phyloP scores from a whole-genome alignment of 148 eudicot genomes.

The Vaccinium darrowii region DNA sequence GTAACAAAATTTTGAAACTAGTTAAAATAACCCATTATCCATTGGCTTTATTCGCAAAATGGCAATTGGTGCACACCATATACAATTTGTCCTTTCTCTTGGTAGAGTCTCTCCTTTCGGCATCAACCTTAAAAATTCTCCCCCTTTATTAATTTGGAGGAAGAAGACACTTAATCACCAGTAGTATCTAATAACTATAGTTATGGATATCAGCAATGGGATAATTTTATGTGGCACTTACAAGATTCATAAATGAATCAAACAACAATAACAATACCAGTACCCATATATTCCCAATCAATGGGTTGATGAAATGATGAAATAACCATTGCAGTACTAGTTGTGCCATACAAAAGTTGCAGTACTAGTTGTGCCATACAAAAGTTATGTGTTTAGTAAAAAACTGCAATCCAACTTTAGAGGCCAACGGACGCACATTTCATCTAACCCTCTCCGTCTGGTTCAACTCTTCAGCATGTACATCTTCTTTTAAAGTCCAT shows the following conservation, averaged over 20 bases:
- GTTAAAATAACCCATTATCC: background rate
- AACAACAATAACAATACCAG: too few species aligned
- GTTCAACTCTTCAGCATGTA: background rate
- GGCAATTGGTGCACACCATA: background rate
- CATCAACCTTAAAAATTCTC: background rate
- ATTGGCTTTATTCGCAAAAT: background rate
- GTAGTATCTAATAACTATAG: background rate
- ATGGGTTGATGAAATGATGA: too few species aligned
- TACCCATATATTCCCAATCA: too few species aligned
- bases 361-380: background rate
- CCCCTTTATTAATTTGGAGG: background rate
- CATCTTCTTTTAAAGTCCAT: background rate
- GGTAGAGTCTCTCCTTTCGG: background rate
- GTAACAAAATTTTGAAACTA: background rate
- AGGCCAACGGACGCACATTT: background rate
- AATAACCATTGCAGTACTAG: too few species aligned
- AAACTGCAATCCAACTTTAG: background rate
- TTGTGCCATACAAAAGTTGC: background rate
- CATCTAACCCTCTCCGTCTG: background rate
- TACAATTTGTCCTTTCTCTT: background rate
- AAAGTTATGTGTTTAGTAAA: background rate
- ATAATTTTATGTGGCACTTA: background rate
- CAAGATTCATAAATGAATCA: background rate
- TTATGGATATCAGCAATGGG: background rate
- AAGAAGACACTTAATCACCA: background rate